These are phyloP conservation scores for Apiospora rasikravindrae DNA, from an alignment of 2,329 filamentous ascomycete species.

Conservation along the genomic window DNA sequence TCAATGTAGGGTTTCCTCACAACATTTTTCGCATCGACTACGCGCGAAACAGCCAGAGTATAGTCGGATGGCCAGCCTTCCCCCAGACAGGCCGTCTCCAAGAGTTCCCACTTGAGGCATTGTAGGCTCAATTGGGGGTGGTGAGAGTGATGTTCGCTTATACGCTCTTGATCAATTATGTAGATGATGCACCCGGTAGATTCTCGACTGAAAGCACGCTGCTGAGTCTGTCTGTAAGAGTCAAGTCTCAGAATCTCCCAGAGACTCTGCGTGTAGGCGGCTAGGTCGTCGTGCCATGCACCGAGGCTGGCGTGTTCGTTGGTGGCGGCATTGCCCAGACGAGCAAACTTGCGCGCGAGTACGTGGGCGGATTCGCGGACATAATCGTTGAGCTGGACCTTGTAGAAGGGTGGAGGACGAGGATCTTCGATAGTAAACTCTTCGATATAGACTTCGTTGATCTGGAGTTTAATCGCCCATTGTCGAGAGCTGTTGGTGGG, in stretches of 20 bases:
- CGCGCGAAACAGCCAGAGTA: not conserved
- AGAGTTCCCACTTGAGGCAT: conserved; percentile 8
- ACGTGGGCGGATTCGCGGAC: conserved; percentile 12
- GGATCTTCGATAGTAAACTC: not conserved
- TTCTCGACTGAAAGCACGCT: not conserved
- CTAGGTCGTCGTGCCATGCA: not conserved
- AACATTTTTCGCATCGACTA: not conserved
- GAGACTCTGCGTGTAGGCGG: not conserved
- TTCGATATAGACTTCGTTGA: not conserved
- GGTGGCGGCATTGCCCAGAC: not conserved
- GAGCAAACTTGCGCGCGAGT: not conserved
- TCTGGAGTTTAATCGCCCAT: not conserved
- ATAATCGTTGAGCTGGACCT: not conserved
- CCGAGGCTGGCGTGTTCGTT: not conserved
- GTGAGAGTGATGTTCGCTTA: not conserved
- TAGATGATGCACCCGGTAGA: not conserved
- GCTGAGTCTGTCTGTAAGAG: not conserved
- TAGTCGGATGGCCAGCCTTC: not conserved
- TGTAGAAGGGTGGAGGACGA: not conserved
- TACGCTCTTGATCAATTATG: not conserved
- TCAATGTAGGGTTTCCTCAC: not conserved
- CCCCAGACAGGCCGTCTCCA: not conserved
- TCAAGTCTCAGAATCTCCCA: not conserved
- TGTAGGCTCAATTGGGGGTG: not conserved
- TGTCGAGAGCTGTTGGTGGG: not conserved